Evolutionary conservation across 441 rosid genomes (phyloP).

Genomic region (Hura crepitans): DNA sequence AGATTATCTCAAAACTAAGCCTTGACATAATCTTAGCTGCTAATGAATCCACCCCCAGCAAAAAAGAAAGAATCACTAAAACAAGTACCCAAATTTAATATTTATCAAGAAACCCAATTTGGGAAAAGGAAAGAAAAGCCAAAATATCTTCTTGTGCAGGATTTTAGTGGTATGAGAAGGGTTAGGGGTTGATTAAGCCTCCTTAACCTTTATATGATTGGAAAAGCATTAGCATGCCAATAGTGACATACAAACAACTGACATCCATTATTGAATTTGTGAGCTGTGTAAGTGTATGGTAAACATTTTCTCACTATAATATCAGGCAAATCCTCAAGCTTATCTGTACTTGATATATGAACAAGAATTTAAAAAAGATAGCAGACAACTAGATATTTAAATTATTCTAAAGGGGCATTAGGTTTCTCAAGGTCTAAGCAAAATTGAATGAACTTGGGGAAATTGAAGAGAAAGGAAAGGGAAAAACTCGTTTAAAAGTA

Average conservation of each 20-base stretch:
- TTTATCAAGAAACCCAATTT: background rate
- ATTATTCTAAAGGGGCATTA: background rate
- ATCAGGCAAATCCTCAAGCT: background rate
- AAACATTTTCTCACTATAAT: background rate
- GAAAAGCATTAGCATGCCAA: background rate
- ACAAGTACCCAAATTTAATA: too few relatives aligned
- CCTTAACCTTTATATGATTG: too few relatives aligned
- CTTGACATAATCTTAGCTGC: too few relatives aligned
- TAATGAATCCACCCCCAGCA: too few relatives aligned
- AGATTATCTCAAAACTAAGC: background rate
- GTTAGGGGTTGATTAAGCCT: background rate
- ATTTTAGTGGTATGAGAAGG: background rate
- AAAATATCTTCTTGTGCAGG: background rate
- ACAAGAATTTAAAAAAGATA: background rate
- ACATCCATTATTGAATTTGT: background rate
- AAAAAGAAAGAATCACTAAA: too few relatives aligned
- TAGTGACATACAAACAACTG: background rate
- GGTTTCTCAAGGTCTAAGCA: conserved; percentile 7
- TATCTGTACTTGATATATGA: conserved; percentile 3
- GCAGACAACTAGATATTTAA: background rate
- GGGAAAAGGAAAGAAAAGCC: background rate
- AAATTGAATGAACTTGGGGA: background rate
- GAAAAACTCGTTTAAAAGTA: too few relatives aligned
- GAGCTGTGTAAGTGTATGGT: background rate
- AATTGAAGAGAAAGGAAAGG: too few relatives aligned